Conservation (phyloP, 164 flowering plant species). For the Nymphaea thermarum region DNA sequence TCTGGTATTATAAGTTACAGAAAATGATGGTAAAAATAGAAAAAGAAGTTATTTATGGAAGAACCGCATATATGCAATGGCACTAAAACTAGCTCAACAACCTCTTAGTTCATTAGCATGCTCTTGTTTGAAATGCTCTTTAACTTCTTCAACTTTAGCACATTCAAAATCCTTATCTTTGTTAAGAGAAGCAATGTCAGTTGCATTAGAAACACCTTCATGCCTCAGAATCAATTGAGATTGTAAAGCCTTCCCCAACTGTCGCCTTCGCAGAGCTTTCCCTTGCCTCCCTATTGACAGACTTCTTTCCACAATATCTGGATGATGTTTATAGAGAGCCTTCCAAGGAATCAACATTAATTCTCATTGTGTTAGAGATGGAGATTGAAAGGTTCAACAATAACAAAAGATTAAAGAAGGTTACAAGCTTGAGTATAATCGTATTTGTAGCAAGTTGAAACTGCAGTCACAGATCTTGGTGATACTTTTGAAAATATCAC, state of each 20-base stretch:
- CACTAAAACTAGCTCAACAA: not conserved
- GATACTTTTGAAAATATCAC: too few species aligned
- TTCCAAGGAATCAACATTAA: constrained; percentile 3
- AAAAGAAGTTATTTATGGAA: not conserved
- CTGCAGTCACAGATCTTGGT: too few species aligned
- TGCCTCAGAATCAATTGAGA: constrained; percentile 13
- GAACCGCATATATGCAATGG: not conserved
- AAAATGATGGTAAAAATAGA: not conserved
- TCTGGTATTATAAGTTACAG: not conserved
- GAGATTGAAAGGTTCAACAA: too few species aligned
- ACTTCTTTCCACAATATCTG: constrained; percentile 31
- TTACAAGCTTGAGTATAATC: too few species aligned
- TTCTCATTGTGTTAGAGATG: too few species aligned
- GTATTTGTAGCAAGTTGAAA: too few species aligned
- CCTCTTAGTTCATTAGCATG: constrained; percentile 4
- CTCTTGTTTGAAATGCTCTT: not conserved
- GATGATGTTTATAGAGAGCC: constrained; percentile 54
- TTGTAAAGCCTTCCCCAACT: constrained; percentile 28
- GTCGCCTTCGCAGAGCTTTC: constrained; percentile 75
- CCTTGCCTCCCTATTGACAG: constrained; percentile 89
- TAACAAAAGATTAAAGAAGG: too few species aligned
- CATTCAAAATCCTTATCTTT: not conserved
- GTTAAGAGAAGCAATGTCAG: too few species aligned
- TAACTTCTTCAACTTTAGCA: constrained; percentile 4
- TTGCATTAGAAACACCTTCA: not conserved